Conservation (phyloP, 139 green algal species). For the Cymbomonas tetramitiformis region DNA sequence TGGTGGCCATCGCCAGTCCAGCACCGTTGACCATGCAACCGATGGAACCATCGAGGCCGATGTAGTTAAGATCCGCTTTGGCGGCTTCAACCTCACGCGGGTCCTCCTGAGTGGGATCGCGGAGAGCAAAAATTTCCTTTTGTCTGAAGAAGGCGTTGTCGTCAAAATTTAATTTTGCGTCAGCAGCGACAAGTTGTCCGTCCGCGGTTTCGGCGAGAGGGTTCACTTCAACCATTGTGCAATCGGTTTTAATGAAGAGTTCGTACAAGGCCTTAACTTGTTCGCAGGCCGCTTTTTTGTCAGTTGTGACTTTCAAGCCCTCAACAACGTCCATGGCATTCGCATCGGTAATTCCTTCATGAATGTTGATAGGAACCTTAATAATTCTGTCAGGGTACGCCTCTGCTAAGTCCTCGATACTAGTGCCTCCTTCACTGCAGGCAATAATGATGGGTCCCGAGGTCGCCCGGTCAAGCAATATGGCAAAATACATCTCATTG, state of each 20-base stretch:
- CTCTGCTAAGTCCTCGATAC: conserved; percentile 93
- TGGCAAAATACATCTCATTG: conserved; percentile 98
- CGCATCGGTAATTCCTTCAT: conserved; percentile 63
- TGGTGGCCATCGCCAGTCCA: conserved; percentile 95
- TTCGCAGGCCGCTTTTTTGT: conserved; percentile 57
- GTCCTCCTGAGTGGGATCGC: conserved; percentile 76
- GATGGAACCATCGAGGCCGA: conserved; percentile 81
- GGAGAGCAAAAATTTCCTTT: conserved; percentile 79
- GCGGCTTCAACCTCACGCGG: conserved; percentile 54
- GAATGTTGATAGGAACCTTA: conserved; percentile 79
- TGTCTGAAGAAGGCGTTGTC: conserved; percentile 91
- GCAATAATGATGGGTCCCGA: conserved; percentile 37
- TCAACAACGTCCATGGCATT: conserved; percentile 41
- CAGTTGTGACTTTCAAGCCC: conserved; percentile 44
- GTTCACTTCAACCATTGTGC: conserved; percentile 98
- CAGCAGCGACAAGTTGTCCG: conserved; percentile 71
- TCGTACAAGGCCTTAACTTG: conserved; percentile 85
- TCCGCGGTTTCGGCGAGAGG: conserved; percentile 72
- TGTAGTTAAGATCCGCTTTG: conserved; percentile 97
- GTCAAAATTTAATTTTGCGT: conserved; percentile 97
- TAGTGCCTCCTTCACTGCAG: conserved; percentile 66
- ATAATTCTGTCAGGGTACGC: conserved; percentile 95
- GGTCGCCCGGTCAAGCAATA: conserved; percentile 75
- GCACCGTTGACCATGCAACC: conserved; percentile 81
- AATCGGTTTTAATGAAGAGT: conserved; percentile 76